Evolutionary conservation across 192 early-diverging fungal species (phyloP).

Genomic region (Allomyces javanicus): DNA sequence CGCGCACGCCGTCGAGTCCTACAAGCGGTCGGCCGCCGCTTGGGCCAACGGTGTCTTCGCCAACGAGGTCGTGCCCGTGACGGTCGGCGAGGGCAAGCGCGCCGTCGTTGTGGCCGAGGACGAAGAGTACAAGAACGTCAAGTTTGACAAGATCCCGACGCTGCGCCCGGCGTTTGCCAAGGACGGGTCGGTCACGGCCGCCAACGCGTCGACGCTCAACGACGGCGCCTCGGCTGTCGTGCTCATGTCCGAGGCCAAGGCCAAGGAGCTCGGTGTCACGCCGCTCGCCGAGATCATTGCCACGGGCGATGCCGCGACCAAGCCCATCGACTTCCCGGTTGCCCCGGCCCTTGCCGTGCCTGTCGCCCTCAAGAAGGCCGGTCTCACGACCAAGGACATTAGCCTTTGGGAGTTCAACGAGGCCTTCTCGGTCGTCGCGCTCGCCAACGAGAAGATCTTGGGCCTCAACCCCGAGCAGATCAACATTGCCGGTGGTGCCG

Average conservation of each 20-base stretch:
- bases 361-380: conserved; percentile 73
- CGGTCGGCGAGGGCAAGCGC: conserved; percentile 64
- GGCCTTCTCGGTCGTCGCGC: conserved; percentile 83
- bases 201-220: conserved; percentile 85
- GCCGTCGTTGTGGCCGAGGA: conserved; percentile 57
- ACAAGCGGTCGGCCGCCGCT: conserved; percentile 72
- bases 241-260: conserved; percentile 55
- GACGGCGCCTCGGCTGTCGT: conserved; percentile 89
- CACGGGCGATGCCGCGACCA: conserved; percentile 75
- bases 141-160: conserved; percentile 67
- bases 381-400: conserved; percentile 62
- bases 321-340: conserved; percentile 85
- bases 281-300: conserved; percentile 75
- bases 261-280: conserved; percentile 51
- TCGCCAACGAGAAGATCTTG: conserved; percentile 74
- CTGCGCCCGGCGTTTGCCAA: conserved; percentile 71
- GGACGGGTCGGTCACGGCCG: conserved; percentile 80
- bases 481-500: conserved; percentile 67
- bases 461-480: conserved; percentile 47
- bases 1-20: conserved; percentile 59
- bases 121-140: conserved; percentile 87
- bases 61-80: conserved; percentile 66
- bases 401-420: conserved; percentile 92
- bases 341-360: conserved; percentile 84
- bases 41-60: conserved; percentile 68